A percentile compares a stretch with the other conserved stretches of the same genome.
phyloP scores from a whole-genome alignment of 768 basidiomycete species.

The Suillus ampliporus region DNA sequence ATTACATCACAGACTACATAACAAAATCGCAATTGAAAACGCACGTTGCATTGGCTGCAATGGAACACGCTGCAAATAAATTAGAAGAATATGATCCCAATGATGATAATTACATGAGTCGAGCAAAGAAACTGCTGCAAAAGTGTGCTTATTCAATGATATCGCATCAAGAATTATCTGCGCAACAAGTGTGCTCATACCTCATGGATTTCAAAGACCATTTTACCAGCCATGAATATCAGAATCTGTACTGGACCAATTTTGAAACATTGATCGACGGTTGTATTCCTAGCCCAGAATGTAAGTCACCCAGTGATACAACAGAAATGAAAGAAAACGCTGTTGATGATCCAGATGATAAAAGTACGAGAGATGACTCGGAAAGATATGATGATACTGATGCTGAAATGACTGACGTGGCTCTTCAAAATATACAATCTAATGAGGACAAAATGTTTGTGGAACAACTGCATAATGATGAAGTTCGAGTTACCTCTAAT shows the following conservation, averaged over 20 bases:
- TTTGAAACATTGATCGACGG: slow-evolving; percentile 36
- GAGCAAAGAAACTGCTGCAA: slow-evolving; percentile 41
- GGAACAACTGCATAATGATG: slow-evolving; percentile 1
- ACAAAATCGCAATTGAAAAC: slow-evolving; percentile 48
- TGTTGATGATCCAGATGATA: too few relatives aligned
- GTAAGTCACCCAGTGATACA: slow-evolving; percentile 16
- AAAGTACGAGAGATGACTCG: too few relatives aligned
- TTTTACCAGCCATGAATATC: slow-evolving; percentile 42
- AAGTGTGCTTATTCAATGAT: slow-evolving; percentile 45
- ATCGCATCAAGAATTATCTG: slow-evolving; percentile 46
- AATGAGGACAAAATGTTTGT: too few relatives aligned
- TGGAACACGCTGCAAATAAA: slow-evolving; percentile 41
- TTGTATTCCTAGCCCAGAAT: slow-evolving; percentile 29
- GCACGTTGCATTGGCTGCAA: slow-evolving; percentile 46
- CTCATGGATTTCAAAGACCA: slow-evolving; percentile 42
- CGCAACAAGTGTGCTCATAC: slow-evolving; percentile 43
- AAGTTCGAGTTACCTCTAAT: not conserved
- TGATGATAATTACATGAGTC: slow-evolving; percentile 18
- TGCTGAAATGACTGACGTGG: too few relatives aligned
- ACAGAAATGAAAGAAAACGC: too few relatives aligned
- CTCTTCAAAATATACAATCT: too few relatives aligned
- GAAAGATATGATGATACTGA: too few relatives aligned
- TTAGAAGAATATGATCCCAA: slow-evolving; percentile 27
- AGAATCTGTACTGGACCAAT: slow-evolving; percentile 41
- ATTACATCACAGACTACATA: slow-evolving; percentile 56